Percentiles rank a stretch among this genome's conserved stretches.
These are phyloP conservation scores for Malania oleifera DNA, from an alignment of 164 flowering plant species.

Conservation along the genomic window DNA sequence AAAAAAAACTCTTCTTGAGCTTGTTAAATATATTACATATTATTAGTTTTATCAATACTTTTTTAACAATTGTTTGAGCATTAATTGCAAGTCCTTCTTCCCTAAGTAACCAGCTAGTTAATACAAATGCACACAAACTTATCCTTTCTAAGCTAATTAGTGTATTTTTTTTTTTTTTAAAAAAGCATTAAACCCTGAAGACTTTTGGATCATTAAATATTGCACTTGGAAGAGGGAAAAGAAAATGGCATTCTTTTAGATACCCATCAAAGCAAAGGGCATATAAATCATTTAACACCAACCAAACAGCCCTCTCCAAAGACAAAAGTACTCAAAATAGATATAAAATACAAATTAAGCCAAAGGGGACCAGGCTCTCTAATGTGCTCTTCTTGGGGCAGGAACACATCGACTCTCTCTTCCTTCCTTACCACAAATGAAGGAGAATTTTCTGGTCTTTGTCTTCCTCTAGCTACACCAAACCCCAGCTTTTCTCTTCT, in stretches of 20 bases:
- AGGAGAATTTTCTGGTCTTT: conserved; percentile 34
- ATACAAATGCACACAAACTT: too few relatives aligned
- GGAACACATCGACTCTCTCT: conserved; percentile 7
- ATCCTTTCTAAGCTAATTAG: too few relatives aligned
- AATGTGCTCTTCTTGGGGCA: conserved; percentile 15
- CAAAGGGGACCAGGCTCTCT: conserved; percentile 12
- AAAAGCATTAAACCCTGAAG: too few relatives aligned
- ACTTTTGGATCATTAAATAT: too few relatives aligned
- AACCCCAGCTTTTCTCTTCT: conserved; percentile 20
- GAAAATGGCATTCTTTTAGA: conserved; percentile 8
- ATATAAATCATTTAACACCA: not conserved
- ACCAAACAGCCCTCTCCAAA: not conserved
- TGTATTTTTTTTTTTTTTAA: too few relatives aligned
- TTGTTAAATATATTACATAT: too few relatives aligned
- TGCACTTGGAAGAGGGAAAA: not conserved
- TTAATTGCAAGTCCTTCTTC: too few relatives aligned
- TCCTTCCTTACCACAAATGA: conserved; percentile 22
- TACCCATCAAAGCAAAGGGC: conserved; percentile 15
- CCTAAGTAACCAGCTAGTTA: too few relatives aligned
- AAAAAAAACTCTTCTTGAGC: too few relatives aligned
- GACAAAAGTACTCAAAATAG: not conserved
- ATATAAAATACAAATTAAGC: conserved; percentile 3
- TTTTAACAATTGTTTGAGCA: too few relatives aligned
- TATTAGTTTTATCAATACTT: too few relatives aligned
- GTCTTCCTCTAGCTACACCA: conserved; percentile 28